Evolutionary conservation across 345 rosid genomes (phyloP).

Genomic region (Sonneratia caseolaris): DNA sequence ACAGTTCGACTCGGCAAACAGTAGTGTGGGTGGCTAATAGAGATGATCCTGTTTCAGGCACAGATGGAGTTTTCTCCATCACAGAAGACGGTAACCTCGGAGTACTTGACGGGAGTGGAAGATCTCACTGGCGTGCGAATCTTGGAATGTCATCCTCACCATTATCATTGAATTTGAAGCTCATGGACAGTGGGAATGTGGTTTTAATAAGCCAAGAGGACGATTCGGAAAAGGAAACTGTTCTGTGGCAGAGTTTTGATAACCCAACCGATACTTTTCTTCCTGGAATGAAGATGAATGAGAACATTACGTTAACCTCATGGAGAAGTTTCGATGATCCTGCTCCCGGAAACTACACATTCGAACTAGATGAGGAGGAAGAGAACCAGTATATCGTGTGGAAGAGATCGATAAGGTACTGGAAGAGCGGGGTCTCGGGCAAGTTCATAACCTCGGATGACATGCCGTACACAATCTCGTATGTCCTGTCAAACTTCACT

Average conservation of each 20-base stretch:
- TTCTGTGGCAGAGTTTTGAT: conserved; percentile 43
- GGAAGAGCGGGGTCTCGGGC: conserved; percentile 15
- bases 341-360: conserved; percentile 41
- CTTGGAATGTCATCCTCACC: conserved; percentile 11
- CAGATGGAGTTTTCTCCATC: conserved; percentile 14
- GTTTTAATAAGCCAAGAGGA: conserved; percentile 11
- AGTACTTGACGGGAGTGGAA: conserved; percentile 22
- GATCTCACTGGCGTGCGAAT: conserved; percentile 19
- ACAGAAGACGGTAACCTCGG: conserved; percentile 27
- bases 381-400: conserved; percentile 9
- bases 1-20: conserved; percentile 22
- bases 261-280: conserved; percentile 52
- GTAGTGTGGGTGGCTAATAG: conserved; percentile 51
- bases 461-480: conserved; percentile 8
- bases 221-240: neutral
- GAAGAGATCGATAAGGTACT: conserved; percentile 13
- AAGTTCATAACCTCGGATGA: conserved; percentile 19
- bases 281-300: conserved; percentile 47
- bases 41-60: conserved; percentile 26
- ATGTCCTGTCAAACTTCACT: conserved; percentile 15
- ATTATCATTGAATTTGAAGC: conserved; percentile 11
- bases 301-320: conserved; percentile 26
- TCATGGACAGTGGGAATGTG: conserved; percentile 38
- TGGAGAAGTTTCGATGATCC: conserved; percentile 52
- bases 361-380: conserved; percentile 13